A percentile compares a stretch with the other conserved stretches of the same genome.
Evolutionary conservation across 2,329 filamentous ascomycete genomes (phyloP).

Genomic region (Lithohypha guttulata): DNA sequence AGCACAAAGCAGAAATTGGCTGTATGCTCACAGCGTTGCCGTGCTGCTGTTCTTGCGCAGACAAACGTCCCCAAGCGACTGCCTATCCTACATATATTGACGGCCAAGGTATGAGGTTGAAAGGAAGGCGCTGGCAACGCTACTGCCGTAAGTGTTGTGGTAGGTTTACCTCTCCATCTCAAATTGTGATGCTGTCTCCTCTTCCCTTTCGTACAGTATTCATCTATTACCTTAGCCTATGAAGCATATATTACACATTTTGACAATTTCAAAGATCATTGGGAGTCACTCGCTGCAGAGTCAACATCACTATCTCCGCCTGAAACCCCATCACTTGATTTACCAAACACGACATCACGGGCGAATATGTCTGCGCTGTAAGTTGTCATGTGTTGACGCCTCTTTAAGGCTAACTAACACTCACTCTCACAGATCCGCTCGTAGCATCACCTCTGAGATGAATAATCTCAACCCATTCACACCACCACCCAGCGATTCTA

Average conservation of each 20-base stretch:
- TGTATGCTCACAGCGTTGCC: slow-evolving; percentile 18
- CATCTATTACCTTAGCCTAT: slow-evolving; percentile 1
- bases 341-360: too few species aligned
- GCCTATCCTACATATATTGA: slow-evolving; percentile 21
- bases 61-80: slow-evolving; percentile 18
- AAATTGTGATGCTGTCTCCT: background rate
- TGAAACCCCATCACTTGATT: too few species aligned
- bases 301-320: too few species aligned
- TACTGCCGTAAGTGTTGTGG: slow-evolving; percentile 23
- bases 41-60: slow-evolving; percentile 20
- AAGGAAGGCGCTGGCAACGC: slow-evolving; percentile 19
- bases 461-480: background rate
- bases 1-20: slow-evolving; percentile 18
- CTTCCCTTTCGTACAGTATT: background rate
- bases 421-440: too few species aligned
- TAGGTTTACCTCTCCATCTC: slow-evolving; percentile 10
- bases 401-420: too few species aligned
- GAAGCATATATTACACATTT: background rate
- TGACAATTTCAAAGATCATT: slow-evolving; percentile 8
- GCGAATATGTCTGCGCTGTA: too few species aligned
- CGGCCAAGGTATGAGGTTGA: slow-evolving; percentile 18
- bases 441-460: too few species aligned
- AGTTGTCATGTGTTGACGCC: too few species aligned
- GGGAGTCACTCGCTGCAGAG: background rate
- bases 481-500: background rate